Base-by-base conservation (phyloP, 2,329 filamentous ascomycete genomes). In the Coleophoma cylindrospora region DNA sequence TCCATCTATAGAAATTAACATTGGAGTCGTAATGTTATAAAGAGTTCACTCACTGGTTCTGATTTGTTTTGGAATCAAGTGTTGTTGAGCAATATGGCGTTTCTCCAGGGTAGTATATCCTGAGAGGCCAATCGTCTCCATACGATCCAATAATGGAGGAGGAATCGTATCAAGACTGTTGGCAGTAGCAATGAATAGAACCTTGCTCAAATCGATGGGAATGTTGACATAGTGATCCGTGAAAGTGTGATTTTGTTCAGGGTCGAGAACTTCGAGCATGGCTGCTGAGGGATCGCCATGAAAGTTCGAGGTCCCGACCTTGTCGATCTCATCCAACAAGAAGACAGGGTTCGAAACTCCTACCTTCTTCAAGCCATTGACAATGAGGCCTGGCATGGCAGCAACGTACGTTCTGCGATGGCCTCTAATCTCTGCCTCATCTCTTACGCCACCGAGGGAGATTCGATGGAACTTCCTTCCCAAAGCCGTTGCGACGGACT, bases 61-160 rank as follows among this genome's bases (percentile, higher is more conserved):
- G 61, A 97, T 86, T 68, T 99, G 94, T 73, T 97, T 99, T 12
- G 94, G 94, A 17, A 99, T 85, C n/a, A 99, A 76, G 68, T 99
- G 94, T 60, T 87, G 86, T 60, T 84, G 84, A 14, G 94, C 92
- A 65, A 99, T 99, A 67, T 96, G 90, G 50, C 90, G 83, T 74
- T 99, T 99, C 74, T 99, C 94, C 15, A 97, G 79, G 6, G 91
- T 96, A 0, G 94, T 99, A 73, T 99, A 99, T 58, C 94, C 94
- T 2, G 91, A 89, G 19, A 99, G 80, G 57, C 88, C 81, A 49
- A 99, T 96, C 7, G 86, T 95, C 71, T 99, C 94, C 92, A 99
- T 96, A 52, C 94, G 87, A 69, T 99, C 94, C 12, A 99, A 78
- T 3, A 99, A 75, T 15, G 94, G 91, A n/a, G 91, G 77, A 2